These are phyloP conservation scores for Salvia miltiorrhiza DNA, from an alignment of 257 asterid species.

Conservation along the genomic window DNA sequence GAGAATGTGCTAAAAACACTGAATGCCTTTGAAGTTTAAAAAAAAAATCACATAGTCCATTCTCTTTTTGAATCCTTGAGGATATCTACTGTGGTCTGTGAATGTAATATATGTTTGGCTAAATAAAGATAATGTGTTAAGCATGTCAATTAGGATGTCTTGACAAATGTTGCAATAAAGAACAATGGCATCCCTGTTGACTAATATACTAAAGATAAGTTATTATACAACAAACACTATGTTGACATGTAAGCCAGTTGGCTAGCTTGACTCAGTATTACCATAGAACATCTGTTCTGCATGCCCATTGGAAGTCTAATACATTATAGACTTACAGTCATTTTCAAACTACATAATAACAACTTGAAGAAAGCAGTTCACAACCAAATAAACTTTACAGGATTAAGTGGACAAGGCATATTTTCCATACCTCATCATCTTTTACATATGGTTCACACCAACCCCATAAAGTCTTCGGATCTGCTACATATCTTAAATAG, in stretches of 20 bases:
- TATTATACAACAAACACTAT: not conserved
- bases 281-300: not conserved
- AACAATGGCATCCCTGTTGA: not conserved
- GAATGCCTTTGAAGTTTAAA: not conserved
- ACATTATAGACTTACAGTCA: not conserved
- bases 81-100: not conserved
- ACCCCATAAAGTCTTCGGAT: conserved; percentile 84
- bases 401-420: conserved; percentile 24
- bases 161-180: not conserved
- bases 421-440: conserved; percentile 83
- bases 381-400: not conserved
- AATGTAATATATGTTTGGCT: not conserved
- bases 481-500: conserved; percentile 79
- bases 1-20: not conserved
- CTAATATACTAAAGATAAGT: not conserved
- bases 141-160: not conserved
- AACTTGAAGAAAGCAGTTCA: not conserved
- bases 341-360: not conserved
- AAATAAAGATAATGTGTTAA: not conserved
- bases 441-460: conserved; percentile 86
- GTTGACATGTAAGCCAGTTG: not conserved
- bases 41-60: not conserved
- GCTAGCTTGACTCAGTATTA: not conserved
- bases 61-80: not conserved
- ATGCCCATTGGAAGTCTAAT: not conserved